Evolutionary conservation across 2,329 filamentous ascomycete species (phyloP), one percentile per base, ranked within the genome.

Genomic region (Cladosporium sp.): DNA sequence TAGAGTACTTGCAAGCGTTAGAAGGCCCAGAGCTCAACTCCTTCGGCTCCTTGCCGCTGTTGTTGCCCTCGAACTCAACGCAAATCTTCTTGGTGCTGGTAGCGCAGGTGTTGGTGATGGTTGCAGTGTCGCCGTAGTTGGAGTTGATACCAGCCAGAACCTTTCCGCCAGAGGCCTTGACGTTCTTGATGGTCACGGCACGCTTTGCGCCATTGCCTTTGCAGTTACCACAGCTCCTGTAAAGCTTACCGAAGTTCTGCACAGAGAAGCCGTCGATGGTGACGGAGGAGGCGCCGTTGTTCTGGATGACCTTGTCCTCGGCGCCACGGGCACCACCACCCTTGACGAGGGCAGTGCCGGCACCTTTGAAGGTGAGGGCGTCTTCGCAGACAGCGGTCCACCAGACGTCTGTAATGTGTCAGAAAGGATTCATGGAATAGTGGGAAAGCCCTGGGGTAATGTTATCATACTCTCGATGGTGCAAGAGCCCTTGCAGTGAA

Each of bases 401-500:
- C 74, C 77, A 79, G 50, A 80, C 78, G 62, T 75, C 75, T 57
- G 74, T 73, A 28, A 79, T 8, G 1, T 34, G 35, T 47, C 22
- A 50, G 47, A 15, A 10, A 24, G 35, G n/a, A 17, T 12, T 35
- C 7, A 10, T 5, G 39, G 34, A 7, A 19, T 25, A 15, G 15
- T n/a, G 17, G 17, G n/a, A 15, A 25, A 36, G 15, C 2, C 3
- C 12, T n/a, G 28, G 13, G 9, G 22, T 3, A 32, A n/a, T n/a
- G n/a, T n/a, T 32, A n/a, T 17, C 55, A 7, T 57, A 57, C 55
- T 57, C 45, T 57, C 55, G 15, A 57, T 42, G 6, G 55, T 57
- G 47, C 55, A 57, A 22, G 80, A 68, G 28, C 77, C 78, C 57
- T 74, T 69, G 70, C 79, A 82, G 71, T 82, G 79, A 24, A 82